Evolutionary conservation across 352 stramenopile genomes (phyloP).

Genomic region (Aphanomyces stellatus): DNA sequence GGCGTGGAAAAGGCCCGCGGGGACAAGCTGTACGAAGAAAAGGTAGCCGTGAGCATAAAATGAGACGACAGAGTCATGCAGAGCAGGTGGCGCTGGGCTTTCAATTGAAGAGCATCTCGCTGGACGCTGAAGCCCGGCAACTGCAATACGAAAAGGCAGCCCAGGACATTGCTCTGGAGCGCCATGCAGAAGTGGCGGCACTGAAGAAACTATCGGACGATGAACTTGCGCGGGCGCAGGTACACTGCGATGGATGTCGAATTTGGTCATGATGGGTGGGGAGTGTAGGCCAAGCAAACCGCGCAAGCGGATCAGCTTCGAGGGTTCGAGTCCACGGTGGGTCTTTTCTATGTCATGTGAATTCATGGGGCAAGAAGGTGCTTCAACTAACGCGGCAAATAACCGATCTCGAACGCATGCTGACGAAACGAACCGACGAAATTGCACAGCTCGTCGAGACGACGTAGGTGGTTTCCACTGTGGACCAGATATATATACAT

Average conservation of each 20-base stretch:
- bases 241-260: background rate
- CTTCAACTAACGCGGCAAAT: slow-evolving; percentile 1
- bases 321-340: background rate
- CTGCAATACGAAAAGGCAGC: slow-evolving; percentile 33
- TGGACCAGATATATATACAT: too few species aligned
- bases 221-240: background rate
- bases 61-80: slow-evolving; percentile 13
- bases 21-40: slow-evolving; percentile 20
- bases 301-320: background rate
- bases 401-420: background rate
- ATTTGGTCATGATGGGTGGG: background rate
- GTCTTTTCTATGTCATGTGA: background rate
- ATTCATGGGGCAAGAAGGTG: background rate
- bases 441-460: background rate
- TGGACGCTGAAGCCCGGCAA: slow-evolving; percentile 27
- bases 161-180: slow-evolving; percentile 25
- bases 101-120: slow-evolving; percentile 35
- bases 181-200: slow-evolving; percentile 7
- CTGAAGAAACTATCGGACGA: slow-evolving; percentile 5
- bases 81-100: slow-evolving; percentile 36
- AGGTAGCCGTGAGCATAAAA: slow-evolving; percentile 23
- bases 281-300: background rate
- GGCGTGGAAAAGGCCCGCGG: slow-evolving; percentile 2
- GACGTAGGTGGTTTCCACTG: too few species aligned
- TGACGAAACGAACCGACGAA: background rate